Percentiles rank a stretch among this genome's conserved stretches.
Evolutionary conservation across 345 rosid species (phyloP).

Genomic region (Hibiscus mutabilis): DNA sequence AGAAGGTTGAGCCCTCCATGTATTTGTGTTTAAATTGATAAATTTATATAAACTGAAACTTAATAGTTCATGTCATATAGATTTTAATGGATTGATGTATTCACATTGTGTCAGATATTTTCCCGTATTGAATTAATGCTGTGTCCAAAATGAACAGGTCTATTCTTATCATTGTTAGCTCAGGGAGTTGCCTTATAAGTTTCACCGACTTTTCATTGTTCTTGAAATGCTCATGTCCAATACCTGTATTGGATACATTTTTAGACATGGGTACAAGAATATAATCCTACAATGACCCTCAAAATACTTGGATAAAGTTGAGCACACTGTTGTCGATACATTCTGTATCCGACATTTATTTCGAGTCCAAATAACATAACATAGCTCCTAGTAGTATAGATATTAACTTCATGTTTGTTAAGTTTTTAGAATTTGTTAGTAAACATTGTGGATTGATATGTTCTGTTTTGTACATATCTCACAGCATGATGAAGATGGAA

Average conservation of each 20-base stretch:
- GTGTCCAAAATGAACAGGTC: background rate
- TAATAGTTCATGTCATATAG: no score
- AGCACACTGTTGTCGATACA: background rate
- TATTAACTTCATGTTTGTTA: background rate
- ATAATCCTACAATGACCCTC: background rate
- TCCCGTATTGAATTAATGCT: no score
- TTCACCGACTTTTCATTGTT: background rate
- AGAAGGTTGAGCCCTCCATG: no score
- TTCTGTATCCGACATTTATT: background rate
- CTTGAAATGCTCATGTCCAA: background rate
- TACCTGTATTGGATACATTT: background rate
- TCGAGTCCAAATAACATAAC: background rate
- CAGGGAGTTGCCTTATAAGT: background rate
- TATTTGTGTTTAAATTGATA: no score
- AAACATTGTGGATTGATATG: background rate
- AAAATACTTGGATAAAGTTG: background rate
- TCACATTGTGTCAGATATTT: background rate
- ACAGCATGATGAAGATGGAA: slow-evolving; percentile 79
- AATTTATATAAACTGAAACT: no score
- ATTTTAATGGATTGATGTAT: background rate
- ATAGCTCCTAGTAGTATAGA: background rate
- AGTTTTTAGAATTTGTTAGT: background rate
- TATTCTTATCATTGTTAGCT: background rate
- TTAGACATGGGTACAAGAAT: background rate
- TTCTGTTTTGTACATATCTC: slow-evolving; percentile 8